Evolutionary conservation across 306 rosid species (phyloP).

Genomic region (Carpinus fangiana): DNA sequence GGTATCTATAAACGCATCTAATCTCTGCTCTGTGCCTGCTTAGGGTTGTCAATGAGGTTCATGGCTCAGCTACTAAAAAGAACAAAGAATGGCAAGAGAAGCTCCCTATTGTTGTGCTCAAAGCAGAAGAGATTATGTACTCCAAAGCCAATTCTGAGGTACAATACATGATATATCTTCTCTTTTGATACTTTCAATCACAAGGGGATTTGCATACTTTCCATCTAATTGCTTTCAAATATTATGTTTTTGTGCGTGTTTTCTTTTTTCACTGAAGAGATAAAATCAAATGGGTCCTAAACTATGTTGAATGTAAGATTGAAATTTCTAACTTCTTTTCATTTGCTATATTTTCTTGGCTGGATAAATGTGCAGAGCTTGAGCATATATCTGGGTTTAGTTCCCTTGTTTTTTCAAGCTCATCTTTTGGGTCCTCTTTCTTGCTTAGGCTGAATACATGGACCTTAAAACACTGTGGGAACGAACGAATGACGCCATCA

Average conservation of each 20-base stretch:
- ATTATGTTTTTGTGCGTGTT: neutral
- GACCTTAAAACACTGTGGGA: slow-evolving; percentile 64
- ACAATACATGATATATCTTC: neutral
- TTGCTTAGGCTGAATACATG: slow-evolving; percentile 67
- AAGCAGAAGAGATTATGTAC: slow-evolving; percentile 76
- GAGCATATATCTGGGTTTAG: slow-evolving; percentile 6
- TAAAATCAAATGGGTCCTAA: neutral
- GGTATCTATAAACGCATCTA: slow-evolving; percentile 1
- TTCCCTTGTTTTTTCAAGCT: slow-evolving; percentile 8
- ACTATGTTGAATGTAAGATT: neutral
- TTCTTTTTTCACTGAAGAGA: neutral
- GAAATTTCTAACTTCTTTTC: neutral
- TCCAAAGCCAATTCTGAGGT: slow-evolving; percentile 88
- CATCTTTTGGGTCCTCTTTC: slow-evolving; percentile 15
- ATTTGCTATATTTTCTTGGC: neutral
- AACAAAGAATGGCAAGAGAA: slow-evolving; percentile 86
- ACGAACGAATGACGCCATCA: slow-evolving; percentile 66
- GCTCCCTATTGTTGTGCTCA: slow-evolving; percentile 77
- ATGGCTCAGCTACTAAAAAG: slow-evolving; percentile 55
- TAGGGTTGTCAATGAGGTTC: slow-evolving; percentile 70
- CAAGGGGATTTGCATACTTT: neutral
- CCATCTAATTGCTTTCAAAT: neutral
- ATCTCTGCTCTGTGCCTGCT: slow-evolving; percentile 6
- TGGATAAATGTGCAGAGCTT: neutral
- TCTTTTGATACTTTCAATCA: neutral